Evolutionary conservation across 2,329 filamentous ascomycete species (phyloP).

Genomic region (Orbilia blumenaviensis): DNA sequence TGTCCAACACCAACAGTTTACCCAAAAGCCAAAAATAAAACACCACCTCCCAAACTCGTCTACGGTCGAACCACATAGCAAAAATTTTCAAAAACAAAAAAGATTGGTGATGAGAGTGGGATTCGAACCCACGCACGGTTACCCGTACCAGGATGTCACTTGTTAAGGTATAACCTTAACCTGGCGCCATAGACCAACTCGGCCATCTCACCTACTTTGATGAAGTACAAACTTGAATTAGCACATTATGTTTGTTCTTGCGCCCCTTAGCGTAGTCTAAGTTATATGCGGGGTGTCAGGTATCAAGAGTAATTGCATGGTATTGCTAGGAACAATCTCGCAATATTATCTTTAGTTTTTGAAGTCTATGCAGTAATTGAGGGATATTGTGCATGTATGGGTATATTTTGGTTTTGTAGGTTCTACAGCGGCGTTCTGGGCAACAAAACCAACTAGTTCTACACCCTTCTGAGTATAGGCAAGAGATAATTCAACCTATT

Average conservation of each 20-base stretch:
- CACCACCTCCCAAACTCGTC: neutral
- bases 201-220: constrained; percentile 56
- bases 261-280: neutral
- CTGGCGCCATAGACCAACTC: constrained; percentile 58
- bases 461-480: no score
- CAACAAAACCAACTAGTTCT: no score
- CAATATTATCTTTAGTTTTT: no score
- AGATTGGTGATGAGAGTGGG: constrained; percentile 57
- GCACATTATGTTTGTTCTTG: constrained; percentile 16
- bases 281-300: no score
- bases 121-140: constrained; percentile 58
- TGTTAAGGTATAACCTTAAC: constrained; percentile 57
- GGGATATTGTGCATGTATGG: no score
- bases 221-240: constrained; percentile 23
- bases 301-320: no score
- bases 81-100: constrained; percentile 49
- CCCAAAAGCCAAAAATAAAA: neutral
- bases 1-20: neutral
- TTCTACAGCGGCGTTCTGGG: no score
- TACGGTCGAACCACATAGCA: neutral
- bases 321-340: no score
- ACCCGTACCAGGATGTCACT: constrained; percentile 56
- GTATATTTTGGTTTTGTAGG: no score
- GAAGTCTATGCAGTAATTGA: no score
- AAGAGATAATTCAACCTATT: no score